Evolutionary conservation across 179 eudicot species (phyloP), one percentile per base, ranked within the genome.

Genomic region (Pouteria campechiana): DNA sequence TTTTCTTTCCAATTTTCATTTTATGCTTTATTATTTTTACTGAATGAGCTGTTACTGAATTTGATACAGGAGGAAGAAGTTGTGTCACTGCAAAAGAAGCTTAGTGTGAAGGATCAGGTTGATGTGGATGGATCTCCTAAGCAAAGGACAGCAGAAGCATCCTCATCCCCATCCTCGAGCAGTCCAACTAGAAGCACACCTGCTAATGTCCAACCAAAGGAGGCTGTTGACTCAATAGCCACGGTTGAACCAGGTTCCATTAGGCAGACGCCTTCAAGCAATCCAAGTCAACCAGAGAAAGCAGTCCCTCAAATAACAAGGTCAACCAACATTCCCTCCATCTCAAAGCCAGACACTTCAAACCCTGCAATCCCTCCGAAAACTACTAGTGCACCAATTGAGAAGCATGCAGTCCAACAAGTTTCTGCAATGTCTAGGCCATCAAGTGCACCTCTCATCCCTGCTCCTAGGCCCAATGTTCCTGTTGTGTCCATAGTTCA

Each of bases 391-490:
- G 55, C 58, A 57, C 65, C 63, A 21, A 32, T 72, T 0, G 82
- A 72, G 22, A 83, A 65, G 59, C 51, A 52, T 41, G 33, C 54
- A 3, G 62, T 54, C 17, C 81, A 65, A 21, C 84, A 60, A 34
- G 32, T 44, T 25, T 65, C 41, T 1, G 58, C 44, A 27, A 60
- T 74, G 65, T 79, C 95, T 10, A 72, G 95, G 56, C 95, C 95
- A n/a, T 62, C 66, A 33, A 78, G 93, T 62, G 93, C 89, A 52
- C 93, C 93, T 32, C 39, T 79, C 23, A 55, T 58, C 31, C 69
- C 81, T 1, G 80, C 52, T 10, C 54, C 83, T 14, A 57, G 50
- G 52, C 61, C 75, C 17, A 41, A 63, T 48, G 34, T 72, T 0
- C 57, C 93, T 3, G 65, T 51, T 53, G 80, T 61, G 37, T 73